Base-by-base conservation (phyloP, 2,329 filamentous ascomycete genomes). In the Diaporthe vexans region DNA sequence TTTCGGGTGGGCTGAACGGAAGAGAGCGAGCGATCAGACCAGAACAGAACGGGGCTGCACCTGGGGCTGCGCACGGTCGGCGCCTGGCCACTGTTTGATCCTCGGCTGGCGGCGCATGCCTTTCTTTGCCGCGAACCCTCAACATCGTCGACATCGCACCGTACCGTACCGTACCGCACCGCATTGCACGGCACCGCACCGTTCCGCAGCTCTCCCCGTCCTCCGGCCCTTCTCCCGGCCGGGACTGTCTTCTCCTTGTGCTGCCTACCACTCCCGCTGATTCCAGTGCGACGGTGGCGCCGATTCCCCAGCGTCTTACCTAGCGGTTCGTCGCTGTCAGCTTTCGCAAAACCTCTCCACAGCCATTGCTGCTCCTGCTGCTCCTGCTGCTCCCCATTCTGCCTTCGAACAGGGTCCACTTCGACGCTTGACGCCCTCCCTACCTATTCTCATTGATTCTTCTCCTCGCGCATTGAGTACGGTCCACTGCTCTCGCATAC, bases 61-160 rank as follows among this genome's bases (percentile, higher is more conserved):
- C 58, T 21, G 13, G 33, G 63, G 15, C 48, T 68, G 63, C 63
- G 63, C 63, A 68, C 63, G 63, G 63, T 21, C 63, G 63, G 43
- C n/a, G 46, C 63, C 63, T 26, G 48, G 48, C 48, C 63, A 68
- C 63, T 68, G 63, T 68, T 68, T 68, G 63, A 68, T 68, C 63
- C 63, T 68, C 63, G 63, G 63, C 48, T 68, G 63, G 63, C 63
- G 48, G 63, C 63, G 46, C 63, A 52, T 68, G 33, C 63, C 46
- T 68, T 52, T 67, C 63, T 40, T 33, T 54, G 33, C 63, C 63
- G 63, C 46, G 52, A 54, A 68, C 33, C 43, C 63, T 54, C 63
- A 68, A 68, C 63, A 68, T 68, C 63, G 24, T n/a, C 63, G 40
- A 68, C 52, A 54, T 46, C 59, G 59, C 59, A 65, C 40, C 40